Conservation (phyloP, 805 yeast species). For the Lachancea mirantina region DNA sequence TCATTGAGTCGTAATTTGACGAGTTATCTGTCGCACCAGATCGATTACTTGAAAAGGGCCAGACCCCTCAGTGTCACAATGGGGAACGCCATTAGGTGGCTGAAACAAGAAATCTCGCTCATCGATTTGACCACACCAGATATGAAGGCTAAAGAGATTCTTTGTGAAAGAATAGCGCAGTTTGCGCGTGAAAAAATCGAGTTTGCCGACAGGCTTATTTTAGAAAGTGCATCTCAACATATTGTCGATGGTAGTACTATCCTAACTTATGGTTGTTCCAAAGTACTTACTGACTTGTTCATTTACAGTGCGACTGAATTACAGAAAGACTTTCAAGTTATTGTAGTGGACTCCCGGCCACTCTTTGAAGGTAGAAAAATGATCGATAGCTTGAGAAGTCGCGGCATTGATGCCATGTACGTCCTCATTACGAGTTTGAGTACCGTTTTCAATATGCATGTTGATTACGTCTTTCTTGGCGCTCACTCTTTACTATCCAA, state of each 20-base stretch:
- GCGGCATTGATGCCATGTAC: conserved; percentile 65
- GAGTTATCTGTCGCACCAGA: conserved; percentile 81
- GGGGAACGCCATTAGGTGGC: conserved; percentile 98
- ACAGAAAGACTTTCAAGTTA: conserved; percentile 67
- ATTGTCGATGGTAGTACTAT: conserved; percentile 71
- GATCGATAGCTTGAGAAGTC: conserved; percentile 53
- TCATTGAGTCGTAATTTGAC: conserved; percentile 84
- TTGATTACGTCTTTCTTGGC: conserved; percentile 86
- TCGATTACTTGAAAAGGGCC: conserved; percentile 83
- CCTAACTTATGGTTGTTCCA: conserved; percentile 82
- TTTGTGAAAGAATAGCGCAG: conserved; percentile 64
- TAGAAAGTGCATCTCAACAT: conserved; percentile 70
- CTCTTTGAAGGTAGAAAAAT: conserved; percentile 84
- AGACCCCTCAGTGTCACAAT: conserved; percentile 87
- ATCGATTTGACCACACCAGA: conserved; percentile 62
- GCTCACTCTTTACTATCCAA: conserved; percentile 97
- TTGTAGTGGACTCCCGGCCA: conserved; percentile 90
- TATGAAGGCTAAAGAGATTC: conserved; percentile 52
- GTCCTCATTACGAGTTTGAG: conserved; percentile 73
- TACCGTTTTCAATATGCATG: conserved; percentile 67
- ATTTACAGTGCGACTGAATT: conserved; percentile 55
- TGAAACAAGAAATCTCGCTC: conserved; percentile 84
- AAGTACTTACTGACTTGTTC: conserved; percentile 70
- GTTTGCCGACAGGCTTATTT: conserved; percentile 74
- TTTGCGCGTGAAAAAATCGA: conserved; percentile 82